phyloP scores from a whole-genome alignment of 176 grass and related monocot species.

The Saccharum spontaneum region DNA sequence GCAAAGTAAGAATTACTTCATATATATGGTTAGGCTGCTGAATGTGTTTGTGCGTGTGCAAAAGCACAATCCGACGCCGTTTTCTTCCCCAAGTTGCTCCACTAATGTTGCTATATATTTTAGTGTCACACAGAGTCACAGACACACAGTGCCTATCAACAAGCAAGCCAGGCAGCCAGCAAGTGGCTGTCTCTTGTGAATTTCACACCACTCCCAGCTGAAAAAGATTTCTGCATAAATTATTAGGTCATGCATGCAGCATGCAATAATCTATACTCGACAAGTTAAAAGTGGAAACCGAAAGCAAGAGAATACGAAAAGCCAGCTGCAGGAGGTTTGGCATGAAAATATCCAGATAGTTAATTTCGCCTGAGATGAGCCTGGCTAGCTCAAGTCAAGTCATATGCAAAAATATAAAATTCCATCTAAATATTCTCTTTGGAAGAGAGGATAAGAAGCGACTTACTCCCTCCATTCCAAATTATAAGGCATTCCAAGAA shows the following conservation, averaged over 20 bases:
- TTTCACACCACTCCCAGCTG: not conserved
- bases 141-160: slow-evolving; percentile 3
- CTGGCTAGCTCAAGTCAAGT: slow-evolving; percentile 38
- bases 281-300: slow-evolving; percentile 36
- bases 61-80: slow-evolving; percentile 32
- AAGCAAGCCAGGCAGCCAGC: slow-evolving; percentile 11
- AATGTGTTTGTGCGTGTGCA: not conserved
- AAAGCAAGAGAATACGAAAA: slow-evolving; percentile 45
- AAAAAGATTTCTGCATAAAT: slow-evolving; percentile 32
- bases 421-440: slow-evolving; percentile 18
- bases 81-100: slow-evolving; percentile 19
- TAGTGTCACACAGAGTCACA: no score
- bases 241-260: slow-evolving; percentile 18
- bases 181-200: slow-evolving; percentile 29
- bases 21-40: not conserved
- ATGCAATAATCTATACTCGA: slow-evolving; percentile 24
- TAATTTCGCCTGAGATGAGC: slow-evolving; percentile 15
- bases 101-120: slow-evolving; percentile 6
- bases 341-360: slow-evolving; percentile 35
- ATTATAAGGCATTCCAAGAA: no score
- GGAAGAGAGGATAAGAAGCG: slow-evolving; percentile 24
- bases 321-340: slow-evolving; percentile 39
- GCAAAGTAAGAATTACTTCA: slow-evolving; percentile 1
- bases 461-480: no score
- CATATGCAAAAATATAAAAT: not conserved